Conservation (phyloP, 129 eudicot species). For the Ambrosia artemisiifolia region DNA sequence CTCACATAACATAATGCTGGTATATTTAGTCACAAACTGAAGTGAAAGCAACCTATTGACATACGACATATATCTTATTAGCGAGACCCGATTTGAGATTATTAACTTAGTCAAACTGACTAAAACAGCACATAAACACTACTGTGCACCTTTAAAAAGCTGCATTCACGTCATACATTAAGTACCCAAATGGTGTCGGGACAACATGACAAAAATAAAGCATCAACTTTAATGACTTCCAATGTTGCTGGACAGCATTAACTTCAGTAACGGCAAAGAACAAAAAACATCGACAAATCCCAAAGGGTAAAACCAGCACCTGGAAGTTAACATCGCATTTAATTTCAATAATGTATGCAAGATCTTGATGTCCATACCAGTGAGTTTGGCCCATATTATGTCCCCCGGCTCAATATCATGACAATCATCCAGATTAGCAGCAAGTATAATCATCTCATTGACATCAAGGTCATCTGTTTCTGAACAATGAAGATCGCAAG, state of each 20-base stretch:
- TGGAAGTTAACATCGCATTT: constrained; percentile 1
- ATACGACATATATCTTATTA: background rate
- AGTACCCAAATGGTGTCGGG: background rate
- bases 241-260: background rate
- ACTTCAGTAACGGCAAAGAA: background rate
- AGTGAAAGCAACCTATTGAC: background rate
- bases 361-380: constrained; percentile 48
- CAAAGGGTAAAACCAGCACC: background rate
- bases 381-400: constrained; percentile 94
- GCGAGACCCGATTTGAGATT: background rate
- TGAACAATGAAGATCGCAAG: constrained; percentile 36
- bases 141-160: background rate
- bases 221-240: background rate
- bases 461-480: constrained; percentile 71
- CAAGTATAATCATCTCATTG: constrained; percentile 80
- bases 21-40: background rate
- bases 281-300: background rate
- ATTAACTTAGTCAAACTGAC: background rate
- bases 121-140: background rate
- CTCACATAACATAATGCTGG: background rate
- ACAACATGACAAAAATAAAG: background rate
- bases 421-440: constrained; percentile 87
- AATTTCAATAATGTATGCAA: constrained; percentile 10
- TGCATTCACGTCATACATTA: background rate
- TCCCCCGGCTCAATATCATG: constrained; percentile 89